Evolutionary conservation across 345 rosid genomes (phyloP), one percentile per base, ranked within the genome.

Genomic region (Linum tenue): DNA sequence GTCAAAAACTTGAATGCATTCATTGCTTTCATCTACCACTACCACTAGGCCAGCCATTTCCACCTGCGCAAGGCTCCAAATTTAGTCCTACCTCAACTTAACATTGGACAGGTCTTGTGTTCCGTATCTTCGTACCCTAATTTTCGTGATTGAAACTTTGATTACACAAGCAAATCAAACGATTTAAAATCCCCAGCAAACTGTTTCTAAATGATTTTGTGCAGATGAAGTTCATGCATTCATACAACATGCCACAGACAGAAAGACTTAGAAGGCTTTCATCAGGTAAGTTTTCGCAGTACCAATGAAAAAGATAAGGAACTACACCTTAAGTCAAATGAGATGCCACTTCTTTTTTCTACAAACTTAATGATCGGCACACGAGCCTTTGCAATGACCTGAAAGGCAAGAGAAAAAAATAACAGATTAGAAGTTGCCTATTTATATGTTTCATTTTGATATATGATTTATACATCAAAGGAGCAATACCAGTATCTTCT

Each of bases 301-400:
- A 59, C 58, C 2, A 5, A 65, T 14, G 51, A 58, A 43, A 65
- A 65, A 59, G 62, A 37, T 17, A 61, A 22, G 31, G 31, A 22
- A 53, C 16, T 22, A 55, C 59, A 90, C 97, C 97, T 94, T 78
- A 94, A 65, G 74, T 90, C 99, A 69, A 90, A 94, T 10, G 97
- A 57, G 64, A 94, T 74, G 58, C 81, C 80, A 67, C 97, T 94
- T 76, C 71, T 84, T 84, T 82, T 94, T 76, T 94, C 97, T 12
- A 90, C 79, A 68, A 94, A 94, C 77, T 94, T 94, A 68, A 94
- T 69, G 69, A 94, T 94, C 14, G 99, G 99, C 57, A 94, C 95
- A 38, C 99, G 95, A 39, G 99, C 99, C 73, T 83, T 86, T 38
- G 84, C 96, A 72, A 94, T 90, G 63, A 94, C 97, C 97, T 90